phyloP scores from a whole-genome alignment of 495 filamentous ascomycete species.

The Penicillium canariense region DNA sequence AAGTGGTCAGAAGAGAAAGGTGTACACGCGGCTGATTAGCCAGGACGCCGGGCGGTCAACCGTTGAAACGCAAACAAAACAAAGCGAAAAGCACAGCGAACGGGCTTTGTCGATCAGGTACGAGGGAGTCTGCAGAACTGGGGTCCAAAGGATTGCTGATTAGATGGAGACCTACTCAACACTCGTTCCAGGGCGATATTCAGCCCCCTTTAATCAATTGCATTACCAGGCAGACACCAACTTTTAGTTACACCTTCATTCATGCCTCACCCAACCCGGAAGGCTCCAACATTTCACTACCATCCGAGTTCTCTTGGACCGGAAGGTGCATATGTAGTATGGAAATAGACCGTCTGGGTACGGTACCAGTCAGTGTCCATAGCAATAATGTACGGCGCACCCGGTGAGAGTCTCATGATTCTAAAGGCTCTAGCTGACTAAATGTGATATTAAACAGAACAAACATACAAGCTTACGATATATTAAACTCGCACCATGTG shows the following conservation, averaged over 20 bases:
- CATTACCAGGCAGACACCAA: slow-evolving; percentile 9
- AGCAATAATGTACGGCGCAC: no score
- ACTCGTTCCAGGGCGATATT: not conserved
- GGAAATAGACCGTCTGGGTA: no score
- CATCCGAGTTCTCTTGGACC: no score
- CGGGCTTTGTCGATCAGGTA: slow-evolving; percentile 17
- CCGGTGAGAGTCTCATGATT: no score
- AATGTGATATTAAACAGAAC: not conserved
- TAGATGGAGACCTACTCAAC: not conserved
- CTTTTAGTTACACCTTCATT: not conserved
- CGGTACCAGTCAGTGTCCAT: no score
- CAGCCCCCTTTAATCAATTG: not conserved
- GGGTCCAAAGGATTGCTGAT: not conserved
- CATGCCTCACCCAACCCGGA: not conserved
- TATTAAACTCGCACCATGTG: not conserved
- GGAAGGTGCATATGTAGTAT: not conserved
- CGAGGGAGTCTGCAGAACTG: slow-evolving; percentile 1
- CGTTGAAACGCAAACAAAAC: slow-evolving; percentile 28
- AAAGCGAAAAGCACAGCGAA: slow-evolving; percentile 15
- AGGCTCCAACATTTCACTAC: slow-evolving; percentile 12
- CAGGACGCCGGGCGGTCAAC: slow-evolving; percentile 27
- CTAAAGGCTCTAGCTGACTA: no score
- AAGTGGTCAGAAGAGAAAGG: slow-evolving; percentile 13
- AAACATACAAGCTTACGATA: not conserved
- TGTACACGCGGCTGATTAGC: slow-evolving; percentile 26